Evolutionary conservation across 805 yeast genomes (phyloP), one percentile per base, ranked within the genome.

Genomic region (Yarrowia hollandica): DNA sequence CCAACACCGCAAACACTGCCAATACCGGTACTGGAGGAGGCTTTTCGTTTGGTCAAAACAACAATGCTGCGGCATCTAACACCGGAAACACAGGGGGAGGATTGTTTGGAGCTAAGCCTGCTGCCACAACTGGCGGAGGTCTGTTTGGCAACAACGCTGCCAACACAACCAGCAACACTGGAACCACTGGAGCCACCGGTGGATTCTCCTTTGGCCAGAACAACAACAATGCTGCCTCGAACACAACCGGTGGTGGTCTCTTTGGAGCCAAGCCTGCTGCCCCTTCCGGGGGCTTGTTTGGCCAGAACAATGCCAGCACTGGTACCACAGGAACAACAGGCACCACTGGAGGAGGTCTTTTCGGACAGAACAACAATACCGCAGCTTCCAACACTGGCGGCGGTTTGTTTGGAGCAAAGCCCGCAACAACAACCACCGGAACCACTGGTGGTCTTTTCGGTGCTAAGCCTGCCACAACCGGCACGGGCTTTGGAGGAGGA

Each of bases 31-130:
- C 64, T 8, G 61, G 65, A 38, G 60, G 65, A 37, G 73, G 73
- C 25, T 76, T 77, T 3, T 62, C 74, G 28, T 68, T 68, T 59
- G 72, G 72, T 14, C 64, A 65, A 38, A 63, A 61, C 54, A 39
- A 39, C 44, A 37, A 21, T 28, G 23, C 35, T 6, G 23, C 15
- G 3, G 23, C 34, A 4, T 11, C 35, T 12, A 30, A 34, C 5
- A 15, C 38, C 7, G 60, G 61, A 16, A 61, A 62, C 16, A 62
- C 65, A 25, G 64, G 67, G 14, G 67, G 69, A 11, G 69, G 71
- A 18, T 9, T 35, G 28, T 62, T 60, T 59, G 63, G 63, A n/a
- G 42, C n/a, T 23, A 60, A 28, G 23, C 33, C 64, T 60, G 31
- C 48, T 57, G 48, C 39, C 48, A 44, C 52, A 38, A n/a, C 39